A percentile compares a stretch with the other conserved stretches of the same genome.
Evolutionary conservation across 257 asterid species (phyloP).

Genomic region (Phtheirospermum japonicum): DNA sequence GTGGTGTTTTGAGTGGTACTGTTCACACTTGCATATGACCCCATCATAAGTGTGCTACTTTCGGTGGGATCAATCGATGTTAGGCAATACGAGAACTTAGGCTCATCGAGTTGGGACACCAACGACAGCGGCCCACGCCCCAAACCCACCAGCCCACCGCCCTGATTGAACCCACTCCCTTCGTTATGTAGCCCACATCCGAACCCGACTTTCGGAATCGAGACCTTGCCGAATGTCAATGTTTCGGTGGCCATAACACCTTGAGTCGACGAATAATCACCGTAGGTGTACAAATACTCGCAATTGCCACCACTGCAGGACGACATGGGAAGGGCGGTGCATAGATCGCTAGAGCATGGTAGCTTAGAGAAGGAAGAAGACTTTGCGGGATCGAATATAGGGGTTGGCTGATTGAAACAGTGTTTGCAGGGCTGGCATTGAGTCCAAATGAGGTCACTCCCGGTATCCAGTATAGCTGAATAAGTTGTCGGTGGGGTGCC

Average conservation of each 20-base stretch:
- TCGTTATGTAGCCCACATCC: constrained; percentile 83
- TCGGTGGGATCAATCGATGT: constrained; percentile 57
- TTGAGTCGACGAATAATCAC: constrained; percentile 72
- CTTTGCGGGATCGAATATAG: constrained; percentile 61
- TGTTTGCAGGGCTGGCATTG: constrained; percentile 74
- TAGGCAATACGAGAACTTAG: constrained; percentile 69
- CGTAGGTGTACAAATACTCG: constrained; percentile 64
- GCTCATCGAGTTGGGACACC: constrained; percentile 75
- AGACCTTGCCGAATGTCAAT: constrained; percentile 48
- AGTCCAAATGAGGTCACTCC: constrained; percentile 82
- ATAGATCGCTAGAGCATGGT: constrained; percentile 52
- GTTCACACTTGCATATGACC: constrained; percentile 31
- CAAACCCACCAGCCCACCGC: constrained; percentile 78
- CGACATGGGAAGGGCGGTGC: constrained; percentile 48
- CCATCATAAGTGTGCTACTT: constrained; percentile 59
- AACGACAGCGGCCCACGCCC: constrained; percentile 81
- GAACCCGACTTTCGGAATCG: constrained; percentile 51
- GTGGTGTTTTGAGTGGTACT: constrained; percentile 33
- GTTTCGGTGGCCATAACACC: constrained; percentile 67
- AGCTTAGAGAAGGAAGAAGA: constrained; percentile 50
- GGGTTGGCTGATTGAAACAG: constrained; percentile 58
- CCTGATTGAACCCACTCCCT: constrained; percentile 65
- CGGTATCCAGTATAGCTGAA: constrained; percentile 69
- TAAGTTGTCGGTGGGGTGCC: constrained; percentile 59
- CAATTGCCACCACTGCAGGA: constrained; percentile 45